Conservation (phyloP, 768 basidiomycete species). For the Exidia glandulosa region DNA sequence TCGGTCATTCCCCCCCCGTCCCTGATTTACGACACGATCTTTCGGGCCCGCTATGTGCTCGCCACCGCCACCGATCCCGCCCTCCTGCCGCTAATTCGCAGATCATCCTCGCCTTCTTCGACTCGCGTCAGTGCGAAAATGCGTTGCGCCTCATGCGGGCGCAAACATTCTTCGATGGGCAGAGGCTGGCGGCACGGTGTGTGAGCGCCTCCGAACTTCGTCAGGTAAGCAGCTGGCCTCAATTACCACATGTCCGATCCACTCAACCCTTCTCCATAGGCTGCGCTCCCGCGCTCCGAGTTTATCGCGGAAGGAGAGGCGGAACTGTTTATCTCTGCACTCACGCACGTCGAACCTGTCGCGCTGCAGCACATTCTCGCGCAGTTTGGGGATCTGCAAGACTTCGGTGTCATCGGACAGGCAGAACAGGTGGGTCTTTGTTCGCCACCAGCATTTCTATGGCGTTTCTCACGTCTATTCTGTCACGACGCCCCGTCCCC, state of each 20-base stretch:
- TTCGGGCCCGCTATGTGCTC: neutral
- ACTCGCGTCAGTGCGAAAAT: conserved; percentile 41
- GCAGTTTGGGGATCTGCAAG: conserved; percentile 22
- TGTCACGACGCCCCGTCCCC: too few relatives aligned
- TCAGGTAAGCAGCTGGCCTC: conserved; percentile 24
- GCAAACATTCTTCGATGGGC: conserved; percentile 9
- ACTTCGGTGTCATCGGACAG: conserved; percentile 10
- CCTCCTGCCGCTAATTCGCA: neutral
- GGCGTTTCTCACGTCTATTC: neutral
- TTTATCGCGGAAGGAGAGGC: conserved; percentile 44
- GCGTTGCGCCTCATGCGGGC: conserved; percentile 33
- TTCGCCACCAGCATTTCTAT: neutral
- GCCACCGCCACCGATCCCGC: neutral
- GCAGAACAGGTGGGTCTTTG: conserved; percentile 1
- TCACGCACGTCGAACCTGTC: conserved; percentile 5
- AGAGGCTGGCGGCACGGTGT: conserved; percentile 17
- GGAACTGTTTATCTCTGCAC: conserved; percentile 31
- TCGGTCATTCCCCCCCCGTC: too few relatives aligned
- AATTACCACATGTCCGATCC: neutral
- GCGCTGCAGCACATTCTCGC: conserved; percentile 18
- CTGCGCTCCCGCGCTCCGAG: conserved; percentile 23
- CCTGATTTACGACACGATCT: too few relatives aligned
- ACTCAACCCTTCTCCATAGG: conserved; percentile 7
- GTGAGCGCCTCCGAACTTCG: conserved; percentile 23
- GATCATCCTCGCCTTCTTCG: conserved; percentile 45